Evolutionary conservation across 177 flowering plant genomes (phyloP).

Genomic region (Tripterygium wilfordii): DNA sequence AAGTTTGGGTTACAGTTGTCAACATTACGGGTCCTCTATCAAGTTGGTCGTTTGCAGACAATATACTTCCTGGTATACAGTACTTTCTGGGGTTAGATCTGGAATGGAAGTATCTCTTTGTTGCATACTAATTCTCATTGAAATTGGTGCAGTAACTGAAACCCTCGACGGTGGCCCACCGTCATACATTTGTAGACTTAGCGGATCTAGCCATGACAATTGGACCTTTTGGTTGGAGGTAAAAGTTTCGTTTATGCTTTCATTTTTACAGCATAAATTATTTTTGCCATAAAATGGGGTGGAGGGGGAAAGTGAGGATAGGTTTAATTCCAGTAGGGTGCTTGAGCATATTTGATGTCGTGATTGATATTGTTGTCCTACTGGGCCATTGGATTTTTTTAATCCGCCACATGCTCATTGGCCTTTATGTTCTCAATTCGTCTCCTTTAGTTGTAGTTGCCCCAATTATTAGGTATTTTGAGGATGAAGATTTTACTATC

Average conservation of each 20-base stretch:
- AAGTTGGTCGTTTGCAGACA: slow-evolving; percentile 87
- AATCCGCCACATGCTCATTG: too few relatives aligned
- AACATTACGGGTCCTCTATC: slow-evolving; percentile 94
- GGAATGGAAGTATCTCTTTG: not conserved
- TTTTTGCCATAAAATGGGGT: not conserved
- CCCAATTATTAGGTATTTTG: too few relatives aligned
- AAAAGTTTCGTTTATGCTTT: slow-evolving; percentile 2
- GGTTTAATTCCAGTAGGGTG: too few relatives aligned
- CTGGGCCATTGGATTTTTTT: too few relatives aligned
- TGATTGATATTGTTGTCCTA: too few relatives aligned
- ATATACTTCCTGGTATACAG: slow-evolving; percentile 57
- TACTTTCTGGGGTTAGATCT: not conserved
- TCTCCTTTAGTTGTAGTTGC: too few relatives aligned
- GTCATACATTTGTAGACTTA: slow-evolving; percentile 78
- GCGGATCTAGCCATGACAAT: slow-evolving; percentile 60
- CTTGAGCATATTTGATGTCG: too few relatives aligned
- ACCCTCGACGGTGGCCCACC: slow-evolving; percentile 62
- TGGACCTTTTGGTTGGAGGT: slow-evolving; percentile 99
- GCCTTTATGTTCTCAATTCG: too few relatives aligned
- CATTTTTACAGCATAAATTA: not conserved
- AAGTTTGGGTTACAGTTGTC: slow-evolving; percentile 92
- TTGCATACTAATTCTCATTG: slow-evolving; percentile 3
- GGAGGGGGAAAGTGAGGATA: too few relatives aligned
- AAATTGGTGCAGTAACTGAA: slow-evolving; percentile 60
- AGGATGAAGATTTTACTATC: too few relatives aligned